Evolutionary conservation across 192 early-diverging fungal genomes (phyloP).

Genomic region (Podila horticola): DNA sequence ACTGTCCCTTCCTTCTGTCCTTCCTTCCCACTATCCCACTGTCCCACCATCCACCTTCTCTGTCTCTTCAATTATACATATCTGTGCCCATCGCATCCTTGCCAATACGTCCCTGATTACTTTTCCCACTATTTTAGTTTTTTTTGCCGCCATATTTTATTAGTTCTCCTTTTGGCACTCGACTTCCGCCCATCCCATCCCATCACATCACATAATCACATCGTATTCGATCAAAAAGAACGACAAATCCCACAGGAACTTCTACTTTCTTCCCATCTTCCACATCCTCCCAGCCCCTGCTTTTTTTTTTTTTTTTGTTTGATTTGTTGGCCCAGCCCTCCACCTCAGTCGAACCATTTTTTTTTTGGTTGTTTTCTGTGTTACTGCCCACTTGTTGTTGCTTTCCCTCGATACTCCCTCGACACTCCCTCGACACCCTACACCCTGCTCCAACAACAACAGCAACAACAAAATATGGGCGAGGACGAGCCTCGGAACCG

Average conservation of each 20-base stretch:
- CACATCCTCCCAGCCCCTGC: conserved; percentile 1
- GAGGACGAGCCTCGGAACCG: conserved; percentile 44
- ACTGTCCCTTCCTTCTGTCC: neutral
- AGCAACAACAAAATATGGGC: conserved; percentile 16
- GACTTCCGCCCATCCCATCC: no score
- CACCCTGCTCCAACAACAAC: neutral
- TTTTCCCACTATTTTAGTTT: conserved; percentile 5
- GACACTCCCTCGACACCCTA: no score
- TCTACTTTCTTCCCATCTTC: neutral
- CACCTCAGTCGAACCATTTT: neutral
- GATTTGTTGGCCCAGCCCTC: neutral
- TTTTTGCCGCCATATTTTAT: conserved; percentile 23
- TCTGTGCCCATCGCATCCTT: no score
- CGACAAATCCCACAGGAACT: no score
- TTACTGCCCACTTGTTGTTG: no score
- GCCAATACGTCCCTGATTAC: neutral
- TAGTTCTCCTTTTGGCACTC: no score
- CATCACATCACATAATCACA: no score
- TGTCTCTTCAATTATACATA: neutral
- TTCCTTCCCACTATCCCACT: neutral
- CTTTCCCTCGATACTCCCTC: no score
- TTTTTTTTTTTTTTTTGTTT: conserved; percentile 1
- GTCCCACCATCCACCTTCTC: neutral
- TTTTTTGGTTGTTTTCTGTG: no score
- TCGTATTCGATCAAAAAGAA: no score